A percentile compares a stretch with the other conserved stretches of the same genome.
phyloP scores from a whole-genome alignment of 768 basidiomycete species.

The Termitomyces sp. region DNA sequence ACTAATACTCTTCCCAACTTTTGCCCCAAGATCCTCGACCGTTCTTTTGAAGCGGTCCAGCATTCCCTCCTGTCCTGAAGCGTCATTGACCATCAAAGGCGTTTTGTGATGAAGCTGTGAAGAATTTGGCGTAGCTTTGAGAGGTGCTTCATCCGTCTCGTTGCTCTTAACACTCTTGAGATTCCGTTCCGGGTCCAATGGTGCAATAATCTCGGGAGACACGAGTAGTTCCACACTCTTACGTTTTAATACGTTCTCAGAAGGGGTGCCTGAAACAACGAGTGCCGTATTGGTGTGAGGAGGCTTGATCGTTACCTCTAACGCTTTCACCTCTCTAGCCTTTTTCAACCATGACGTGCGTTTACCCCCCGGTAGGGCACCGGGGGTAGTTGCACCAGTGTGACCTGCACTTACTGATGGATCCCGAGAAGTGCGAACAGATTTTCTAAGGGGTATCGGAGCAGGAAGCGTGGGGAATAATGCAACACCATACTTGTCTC shows the following conservation, averaged over 20 bases:
- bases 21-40: constrained; percentile 60
- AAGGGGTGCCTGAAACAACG: constrained; percentile 8
- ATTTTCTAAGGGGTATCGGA: constrained; percentile 66
- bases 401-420: constrained; percentile 25
- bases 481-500: constrained; percentile 34
- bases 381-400: constrained; percentile 33
- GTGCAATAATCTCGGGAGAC: constrained; percentile 10
- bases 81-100: neutral
- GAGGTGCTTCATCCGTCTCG: constrained; percentile 28
- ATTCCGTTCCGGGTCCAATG: constrained; percentile 37
- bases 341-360: constrained; percentile 80
- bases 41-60: constrained; percentile 67
- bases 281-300: constrained; percentile 13
- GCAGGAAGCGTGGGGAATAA: constrained; percentile 63
- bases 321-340: constrained; percentile 66
- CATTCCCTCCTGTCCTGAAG: constrained; percentile 37
- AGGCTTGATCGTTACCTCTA: constrained; percentile 47
- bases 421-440: constrained; percentile 47
- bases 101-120: neutral
- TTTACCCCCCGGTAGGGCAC: constrained; percentile 44
- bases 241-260: constrained; percentile 40
- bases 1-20: constrained; percentile 48
- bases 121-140: constrained; percentile 1
- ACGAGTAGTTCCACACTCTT: constrained; percentile 54
- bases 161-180: constrained; percentile 44